Evolutionary conservation across 2,329 filamentous ascomycete species (phyloP).

Genomic region (Claviceps fusiformis): DNA sequence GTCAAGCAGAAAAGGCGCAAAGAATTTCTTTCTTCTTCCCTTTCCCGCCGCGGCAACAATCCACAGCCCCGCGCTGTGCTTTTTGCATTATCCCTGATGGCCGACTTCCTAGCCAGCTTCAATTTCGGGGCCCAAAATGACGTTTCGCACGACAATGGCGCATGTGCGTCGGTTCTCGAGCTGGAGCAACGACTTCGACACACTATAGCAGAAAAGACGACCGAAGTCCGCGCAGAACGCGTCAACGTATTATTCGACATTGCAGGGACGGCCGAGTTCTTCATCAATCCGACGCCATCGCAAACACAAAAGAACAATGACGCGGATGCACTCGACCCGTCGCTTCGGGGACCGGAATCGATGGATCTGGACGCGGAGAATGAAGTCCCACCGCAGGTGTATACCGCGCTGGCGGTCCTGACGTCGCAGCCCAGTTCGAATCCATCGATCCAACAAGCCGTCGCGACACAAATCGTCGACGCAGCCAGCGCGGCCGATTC

Average conservation of each 20-base stretch:
- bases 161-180: constrained; percentile 27
- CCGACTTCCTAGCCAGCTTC: constrained; percentile 26
- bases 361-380: constrained; percentile 4
- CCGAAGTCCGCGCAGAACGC: constrained; percentile 35
- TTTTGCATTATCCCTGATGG: constrained; percentile 14
- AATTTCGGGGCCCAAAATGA: constrained; percentile 15
- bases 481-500: constrained; percentile 31
- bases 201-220: constrained; percentile 27
- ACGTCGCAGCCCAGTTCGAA: constrained; percentile 35
- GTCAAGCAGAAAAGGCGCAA: background rate
- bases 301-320: constrained; percentile 20
- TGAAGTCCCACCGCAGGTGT: constrained; percentile 19
- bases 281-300: constrained; percentile 22
- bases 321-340: constrained; percentile 21
- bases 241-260: constrained; percentile 34
- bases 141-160: constrained; percentile 10
- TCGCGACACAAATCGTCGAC: constrained; percentile 34
- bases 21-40: background rate
- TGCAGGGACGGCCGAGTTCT: constrained; percentile 28
- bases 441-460: constrained; percentile 32
- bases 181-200: constrained; percentile 31
- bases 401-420: constrained; percentile 32
- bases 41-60: background rate
- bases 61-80: background rate
- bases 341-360: constrained; percentile 16